A percentile compares a stretch with the other conserved stretches of the same genome.
phyloP scores from a whole-genome alignment of 805 yeast genomes.

The Kluyveromyces starmeri region DNA sequence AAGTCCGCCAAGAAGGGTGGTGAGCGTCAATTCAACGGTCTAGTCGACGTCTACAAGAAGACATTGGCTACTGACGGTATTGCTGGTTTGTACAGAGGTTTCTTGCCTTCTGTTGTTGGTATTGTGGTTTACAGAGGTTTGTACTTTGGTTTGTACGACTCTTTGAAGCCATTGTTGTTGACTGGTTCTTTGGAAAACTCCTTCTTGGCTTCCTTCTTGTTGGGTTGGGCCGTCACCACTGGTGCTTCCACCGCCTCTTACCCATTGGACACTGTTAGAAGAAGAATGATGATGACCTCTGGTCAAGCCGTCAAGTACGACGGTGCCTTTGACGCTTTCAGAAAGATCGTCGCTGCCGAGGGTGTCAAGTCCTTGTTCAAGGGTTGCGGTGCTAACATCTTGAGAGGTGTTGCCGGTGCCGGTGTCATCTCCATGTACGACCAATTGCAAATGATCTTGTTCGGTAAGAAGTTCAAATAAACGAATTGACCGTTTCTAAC shows the following conservation, averaged over 20 bases:
- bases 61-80: conserved; percentile 92
- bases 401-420: conserved; percentile 99
- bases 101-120: conserved; percentile 97
- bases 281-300: conserved; percentile 99
- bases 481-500: conserved; percentile 5
- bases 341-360: conserved; percentile 88
- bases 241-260: conserved; percentile 98
- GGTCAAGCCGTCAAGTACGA: conserved; percentile 96
- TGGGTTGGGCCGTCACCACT: conserved; percentile 97
- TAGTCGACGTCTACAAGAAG: conserved; percentile 92
- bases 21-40: conserved; percentile 95
- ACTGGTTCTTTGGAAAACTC: conserved; percentile 92
- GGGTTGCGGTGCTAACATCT: conserved; percentile 99
- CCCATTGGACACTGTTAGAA: conserved; percentile 98
- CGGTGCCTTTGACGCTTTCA: conserved; percentile 92
- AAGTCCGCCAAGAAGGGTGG: conserved; percentile 80
- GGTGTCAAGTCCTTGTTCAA: conserved; percentile 90
- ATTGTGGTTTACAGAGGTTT: conserved; percentile 98
- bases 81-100: conserved; percentile 99
- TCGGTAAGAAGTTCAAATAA: conserved; percentile 90
- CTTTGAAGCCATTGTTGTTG: conserved; percentile 88
- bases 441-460: conserved; percentile 87
- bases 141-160: conserved; percentile 96
- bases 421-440: conserved; percentile 98
- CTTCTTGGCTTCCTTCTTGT: conserved; percentile 89